Evolutionary conservation across 208 protist genomes (phyloP).

Genomic region (Leishmania braziliensis): DNA sequence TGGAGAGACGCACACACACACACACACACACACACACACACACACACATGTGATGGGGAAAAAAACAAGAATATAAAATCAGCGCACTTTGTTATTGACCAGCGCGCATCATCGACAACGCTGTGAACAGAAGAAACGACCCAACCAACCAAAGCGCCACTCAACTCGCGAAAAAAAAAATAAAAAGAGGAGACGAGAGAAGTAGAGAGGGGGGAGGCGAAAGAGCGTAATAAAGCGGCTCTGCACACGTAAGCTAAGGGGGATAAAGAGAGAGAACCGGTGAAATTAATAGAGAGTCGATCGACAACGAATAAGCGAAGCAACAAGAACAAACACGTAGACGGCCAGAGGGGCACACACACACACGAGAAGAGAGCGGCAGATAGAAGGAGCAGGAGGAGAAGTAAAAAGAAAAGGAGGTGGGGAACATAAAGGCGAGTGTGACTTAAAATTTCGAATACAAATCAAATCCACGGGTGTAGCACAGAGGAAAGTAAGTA

Average conservation of each 20-base stretch:
- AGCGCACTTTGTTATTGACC: not conserved
- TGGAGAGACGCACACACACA: not conserved
- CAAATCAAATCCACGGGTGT: not conserved
- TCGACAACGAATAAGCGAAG: not conserved
- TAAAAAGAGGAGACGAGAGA: too few species aligned
- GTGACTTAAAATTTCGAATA: not conserved
- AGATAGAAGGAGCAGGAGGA: not conserved
- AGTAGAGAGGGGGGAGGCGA: too few species aligned
- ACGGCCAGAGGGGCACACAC: not conserved
- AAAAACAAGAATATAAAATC: not conserved
- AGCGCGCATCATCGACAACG: not conserved
- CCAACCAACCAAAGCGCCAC: not conserved
- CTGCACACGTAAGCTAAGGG: not conserved
- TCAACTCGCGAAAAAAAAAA: not conserved
- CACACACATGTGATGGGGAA: not conserved
- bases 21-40: too few species aligned
- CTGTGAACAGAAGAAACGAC: not conserved
- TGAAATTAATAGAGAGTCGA: not conserved
- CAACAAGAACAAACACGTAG: not conserved
- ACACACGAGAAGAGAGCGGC: not conserved
- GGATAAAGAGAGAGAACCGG: too few species aligned
- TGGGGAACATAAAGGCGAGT: not conserved
- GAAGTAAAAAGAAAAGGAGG: not conserved
- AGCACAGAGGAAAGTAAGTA: not conserved
- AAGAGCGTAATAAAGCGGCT: not conserved